phyloP scores from a whole-genome alignment of 2,329 filamentous ascomycete genomes.

The Colletotrichum brevisporum region DNA sequence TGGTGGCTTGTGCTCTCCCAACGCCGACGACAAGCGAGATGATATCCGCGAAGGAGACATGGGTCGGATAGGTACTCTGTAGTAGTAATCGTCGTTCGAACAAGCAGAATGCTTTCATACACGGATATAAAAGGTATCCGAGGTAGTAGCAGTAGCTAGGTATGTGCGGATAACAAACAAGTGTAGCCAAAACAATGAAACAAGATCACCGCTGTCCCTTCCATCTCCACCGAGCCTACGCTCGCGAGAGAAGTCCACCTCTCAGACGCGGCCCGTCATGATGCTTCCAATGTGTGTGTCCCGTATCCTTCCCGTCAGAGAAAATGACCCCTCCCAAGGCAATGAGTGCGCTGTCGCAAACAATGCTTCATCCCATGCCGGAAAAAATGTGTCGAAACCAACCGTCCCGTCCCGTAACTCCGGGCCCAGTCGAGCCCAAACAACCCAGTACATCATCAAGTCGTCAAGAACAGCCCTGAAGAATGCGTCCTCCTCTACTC shows the following conservation, averaged over 20 bases:
- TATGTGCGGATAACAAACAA: too few relatives aligned
- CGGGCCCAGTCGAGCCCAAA: constrained; percentile 30
- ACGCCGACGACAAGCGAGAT: constrained; percentile 35
- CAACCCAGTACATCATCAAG: constrained; percentile 35
- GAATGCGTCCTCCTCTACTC: constrained; percentile 24
- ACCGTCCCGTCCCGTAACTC: constrained; percentile 23
- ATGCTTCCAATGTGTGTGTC: not conserved
- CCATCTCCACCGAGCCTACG: too few relatives aligned
- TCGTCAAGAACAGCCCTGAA: constrained; percentile 33
- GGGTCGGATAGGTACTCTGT: not conserved
- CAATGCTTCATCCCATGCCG: constrained; percentile 34
- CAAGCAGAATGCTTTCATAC: not conserved
- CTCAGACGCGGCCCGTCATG: constrained; percentile 15
- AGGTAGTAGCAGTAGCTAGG: too few relatives aligned
- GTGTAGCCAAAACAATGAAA: too few relatives aligned
- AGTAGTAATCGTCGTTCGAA: too few relatives aligned
- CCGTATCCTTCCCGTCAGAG: constrained; percentile 19
- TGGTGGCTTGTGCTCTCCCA: constrained; percentile 32
- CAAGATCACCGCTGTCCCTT: too few relatives aligned
- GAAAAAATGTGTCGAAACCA: constrained; percentile 28
- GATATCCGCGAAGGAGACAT: not conserved
- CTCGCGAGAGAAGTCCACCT: not conserved
- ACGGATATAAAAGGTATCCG: too few relatives aligned
- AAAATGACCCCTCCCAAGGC: constrained; percentile 9
- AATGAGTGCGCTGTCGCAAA: constrained; percentile 18